Conservation (phyloP, 345 rosid species). For the Barbarea vulgaris region DNA sequence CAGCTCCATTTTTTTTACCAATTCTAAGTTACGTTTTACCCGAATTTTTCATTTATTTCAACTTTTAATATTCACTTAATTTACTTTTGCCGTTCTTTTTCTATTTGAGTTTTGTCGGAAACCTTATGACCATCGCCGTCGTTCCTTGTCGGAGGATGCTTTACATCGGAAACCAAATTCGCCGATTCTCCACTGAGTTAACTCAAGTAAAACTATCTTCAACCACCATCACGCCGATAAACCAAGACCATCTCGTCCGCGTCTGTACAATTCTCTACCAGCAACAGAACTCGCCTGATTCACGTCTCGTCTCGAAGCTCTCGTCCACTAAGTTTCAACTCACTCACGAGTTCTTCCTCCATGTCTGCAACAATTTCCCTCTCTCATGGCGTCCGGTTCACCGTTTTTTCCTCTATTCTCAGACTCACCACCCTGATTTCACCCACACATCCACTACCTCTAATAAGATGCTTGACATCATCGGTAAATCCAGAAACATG, state of each 20-base stretch:
- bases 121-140: conserved; percentile 17
- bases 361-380: conserved; percentile 80
- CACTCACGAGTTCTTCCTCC: conserved; percentile 81
- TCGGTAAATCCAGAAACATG: conserved; percentile 68
- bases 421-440: conserved; percentile 44
- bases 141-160: conserved; percentile 21
- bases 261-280: conserved; percentile 86
- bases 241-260: conserved; percentile 59
- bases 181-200: no score
- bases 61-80: background rate
- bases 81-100: background rate
- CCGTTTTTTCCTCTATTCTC: conserved; percentile 69
- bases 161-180: conserved; percentile 25
- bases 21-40: background rate
- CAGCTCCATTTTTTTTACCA: conserved; percentile 51
- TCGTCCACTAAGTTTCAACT: conserved; percentile 46
- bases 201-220: no score
- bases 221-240: conserved; percentile 42
- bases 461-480: conserved; percentile 68
- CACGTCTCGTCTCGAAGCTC: conserved; percentile 65
- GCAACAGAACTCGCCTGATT: conserved; percentile 66
- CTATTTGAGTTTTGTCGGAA: background rate
- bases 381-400: conserved; percentile 84
- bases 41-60: background rate
- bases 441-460: conserved; percentile 54